These are phyloP conservation scores for Xerocomellus intermedius DNA, from an alignment of 768 basidiomycete species.

Conservation along the genomic window DNA sequence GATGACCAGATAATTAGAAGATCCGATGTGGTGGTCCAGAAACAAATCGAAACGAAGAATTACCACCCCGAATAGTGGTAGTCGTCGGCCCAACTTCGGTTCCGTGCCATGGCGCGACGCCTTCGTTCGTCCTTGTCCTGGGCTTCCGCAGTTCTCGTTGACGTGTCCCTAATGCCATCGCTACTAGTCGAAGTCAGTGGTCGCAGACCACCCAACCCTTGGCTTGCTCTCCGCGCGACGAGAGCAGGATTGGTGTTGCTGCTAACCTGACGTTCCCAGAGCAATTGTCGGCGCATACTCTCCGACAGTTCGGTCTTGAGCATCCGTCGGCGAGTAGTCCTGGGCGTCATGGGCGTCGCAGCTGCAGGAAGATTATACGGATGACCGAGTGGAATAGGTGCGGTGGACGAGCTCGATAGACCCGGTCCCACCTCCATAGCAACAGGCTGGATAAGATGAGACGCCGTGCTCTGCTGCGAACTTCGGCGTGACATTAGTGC, in stretches of 20 bases:
- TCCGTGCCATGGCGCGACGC: conserved; percentile 51
- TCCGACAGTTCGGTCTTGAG: conserved; percentile 83
- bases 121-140: conserved; percentile 42
- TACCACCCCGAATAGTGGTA: conserved; percentile 69
- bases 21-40: conserved; percentile 17
- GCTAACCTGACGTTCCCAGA: conserved; percentile 78
- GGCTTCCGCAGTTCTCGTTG: conserved; percentile 20
- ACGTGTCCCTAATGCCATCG: conserved; percentile 13
- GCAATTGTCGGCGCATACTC: conserved; percentile 71
- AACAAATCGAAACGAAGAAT: not conserved
- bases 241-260: conserved; percentile 45
- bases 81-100: conserved; percentile 68
- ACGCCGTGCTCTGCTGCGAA: conserved; percentile 28
- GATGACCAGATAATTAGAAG: conserved; percentile 24
- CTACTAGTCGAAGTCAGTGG: conserved; percentile 34
- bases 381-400: conserved; percentile 59
- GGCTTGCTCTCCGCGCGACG: conserved; percentile 28
- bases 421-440: conserved; percentile 18
- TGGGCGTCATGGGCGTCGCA: conserved; percentile 71
- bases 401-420: conserved; percentile 32
- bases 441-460: conserved; percentile 23
- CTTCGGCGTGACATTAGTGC: conserved; percentile 50
- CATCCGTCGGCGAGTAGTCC: conserved; percentile 83
- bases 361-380: conserved; percentile 74
- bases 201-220: conserved; percentile 31